A percentile compares a stretch with the other conserved stretches of the same genome.
Evolutionary conservation across 2,329 filamentous ascomycete genomes (phyloP).

Genomic region (Pseudohalonectria lignicola): DNA sequence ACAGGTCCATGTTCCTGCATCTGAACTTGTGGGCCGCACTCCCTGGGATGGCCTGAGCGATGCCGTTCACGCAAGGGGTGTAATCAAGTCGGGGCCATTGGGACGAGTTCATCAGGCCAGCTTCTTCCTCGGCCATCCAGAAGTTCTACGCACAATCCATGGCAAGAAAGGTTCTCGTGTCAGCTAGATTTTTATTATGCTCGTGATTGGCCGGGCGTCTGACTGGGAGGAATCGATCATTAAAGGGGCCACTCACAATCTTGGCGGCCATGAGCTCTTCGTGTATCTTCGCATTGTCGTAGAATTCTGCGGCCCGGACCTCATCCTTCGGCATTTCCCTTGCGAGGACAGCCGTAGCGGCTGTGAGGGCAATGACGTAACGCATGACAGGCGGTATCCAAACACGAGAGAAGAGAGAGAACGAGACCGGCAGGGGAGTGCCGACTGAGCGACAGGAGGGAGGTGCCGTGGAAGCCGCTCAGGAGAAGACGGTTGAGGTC

Average conservation of each 20-base stretch:
- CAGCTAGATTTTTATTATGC: no score
- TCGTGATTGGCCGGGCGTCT: no score
- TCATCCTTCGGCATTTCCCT: constrained; percentile 3
- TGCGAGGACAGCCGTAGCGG: constrained; percentile 1
- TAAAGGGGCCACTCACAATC: neutral
- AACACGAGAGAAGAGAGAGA: no score
- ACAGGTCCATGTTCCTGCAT: constrained; percentile 5
- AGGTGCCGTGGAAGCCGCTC: no score
- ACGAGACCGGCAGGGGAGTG: no score
- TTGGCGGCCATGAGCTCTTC: neutral
- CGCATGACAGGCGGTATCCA: no score
- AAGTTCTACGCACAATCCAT: neutral
- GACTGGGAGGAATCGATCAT: no score
- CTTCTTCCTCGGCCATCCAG: constrained; percentile 1
- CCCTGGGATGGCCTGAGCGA: neutral
- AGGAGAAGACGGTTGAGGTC: no score
- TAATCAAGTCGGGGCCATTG: constrained; percentile 1
- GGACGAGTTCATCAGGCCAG: constrained; percentile 1
- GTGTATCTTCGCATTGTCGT: constrained; percentile 1
- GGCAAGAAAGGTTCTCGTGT: neutral
- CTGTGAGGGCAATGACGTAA: neutral
- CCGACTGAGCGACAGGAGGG: no score
- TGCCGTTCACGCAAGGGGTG: constrained; percentile 2
- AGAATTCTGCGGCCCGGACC: neutral
- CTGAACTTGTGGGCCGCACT: constrained; percentile 1